phyloP scores from a whole-genome alignment of 1,139 yeast genomes.

The Saccharomyces hybrid region DNA sequence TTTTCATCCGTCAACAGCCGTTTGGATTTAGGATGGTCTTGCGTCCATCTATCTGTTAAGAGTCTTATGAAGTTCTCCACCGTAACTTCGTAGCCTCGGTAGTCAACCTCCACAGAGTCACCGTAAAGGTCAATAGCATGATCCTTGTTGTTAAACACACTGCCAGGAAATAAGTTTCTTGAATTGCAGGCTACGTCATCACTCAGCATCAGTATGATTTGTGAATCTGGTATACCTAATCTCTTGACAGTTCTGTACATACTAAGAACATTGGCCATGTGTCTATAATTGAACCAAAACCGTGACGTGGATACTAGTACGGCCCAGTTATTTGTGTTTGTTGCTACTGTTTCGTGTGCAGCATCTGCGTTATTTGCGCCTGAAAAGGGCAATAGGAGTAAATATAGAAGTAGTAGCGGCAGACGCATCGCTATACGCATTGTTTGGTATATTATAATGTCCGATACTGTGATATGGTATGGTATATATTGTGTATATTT shows the following conservation, averaged over 20 bases:
- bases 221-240: constrained; percentile 95
- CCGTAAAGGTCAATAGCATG: constrained; percentile 93
- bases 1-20: constrained; percentile 86
- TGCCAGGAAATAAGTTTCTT: constrained; percentile 90
- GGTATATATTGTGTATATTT: not conserved
- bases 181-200: constrained; percentile 98
- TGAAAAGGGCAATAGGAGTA: not conserved
- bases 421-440: not conserved
- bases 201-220: constrained; percentile 88
- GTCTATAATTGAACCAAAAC: constrained; percentile 97
- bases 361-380: not conserved
- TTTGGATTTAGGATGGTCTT: constrained; percentile 86
- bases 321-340: constrained; percentile 81
- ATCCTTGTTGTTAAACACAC: constrained; percentile 92
- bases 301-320: constrained; percentile 92
- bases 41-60: constrained; percentile 91
- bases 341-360: not conserved
- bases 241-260: constrained; percentile 93
- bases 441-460: not conserved
- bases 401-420: not conserved
- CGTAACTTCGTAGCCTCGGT: constrained; percentile 95
- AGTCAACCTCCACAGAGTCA: constrained; percentile 90
- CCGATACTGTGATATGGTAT: not conserved
- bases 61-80: constrained; percentile 90
- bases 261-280: constrained; percentile 92